Conservation (phyloP, 202 grass and related monocot species). For the Sporobolus alterniflorus region DNA sequence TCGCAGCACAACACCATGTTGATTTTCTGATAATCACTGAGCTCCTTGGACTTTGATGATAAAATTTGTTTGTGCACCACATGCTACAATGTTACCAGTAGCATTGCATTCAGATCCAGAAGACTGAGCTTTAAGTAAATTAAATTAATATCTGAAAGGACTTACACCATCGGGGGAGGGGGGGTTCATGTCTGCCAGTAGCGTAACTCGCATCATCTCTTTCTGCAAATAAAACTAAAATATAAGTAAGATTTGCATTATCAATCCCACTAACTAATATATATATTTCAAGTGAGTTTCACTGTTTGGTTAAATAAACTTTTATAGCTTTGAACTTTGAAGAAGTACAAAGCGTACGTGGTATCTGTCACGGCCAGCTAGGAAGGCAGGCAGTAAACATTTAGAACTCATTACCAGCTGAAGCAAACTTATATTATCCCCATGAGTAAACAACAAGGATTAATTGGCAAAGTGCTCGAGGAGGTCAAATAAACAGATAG, state of each 20-base stretch:
- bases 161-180: too few relatives aligned
- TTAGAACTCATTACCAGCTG: too few relatives aligned
- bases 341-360: too few relatives aligned
- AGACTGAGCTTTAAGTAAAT: background rate
- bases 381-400: too few relatives aligned
- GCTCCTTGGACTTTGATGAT: background rate
- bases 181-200: too few relatives aligned
- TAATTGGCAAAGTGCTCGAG: background rate
- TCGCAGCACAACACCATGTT: background rate
- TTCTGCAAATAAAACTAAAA: background rate
- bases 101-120: background rate
- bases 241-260: background rate
- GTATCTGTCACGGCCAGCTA: too few relatives aligned
- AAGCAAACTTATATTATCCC: too few relatives aligned
- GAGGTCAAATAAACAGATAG: background rate
- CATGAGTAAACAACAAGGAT: background rate
- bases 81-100: background rate
- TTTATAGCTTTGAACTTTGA: too few relatives aligned
- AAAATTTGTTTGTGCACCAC: background rate
- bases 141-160: conserved; percentile 22
- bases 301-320: background rate
- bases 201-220: background rate
- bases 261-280: too few relatives aligned
- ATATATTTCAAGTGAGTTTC: too few relatives aligned
- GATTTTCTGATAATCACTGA: background rate